These are phyloP conservation scores for Elsinoe arachidis DNA, from an alignment of 2,329 filamentous ascomycete genomes.

Conservation along the genomic window DNA sequence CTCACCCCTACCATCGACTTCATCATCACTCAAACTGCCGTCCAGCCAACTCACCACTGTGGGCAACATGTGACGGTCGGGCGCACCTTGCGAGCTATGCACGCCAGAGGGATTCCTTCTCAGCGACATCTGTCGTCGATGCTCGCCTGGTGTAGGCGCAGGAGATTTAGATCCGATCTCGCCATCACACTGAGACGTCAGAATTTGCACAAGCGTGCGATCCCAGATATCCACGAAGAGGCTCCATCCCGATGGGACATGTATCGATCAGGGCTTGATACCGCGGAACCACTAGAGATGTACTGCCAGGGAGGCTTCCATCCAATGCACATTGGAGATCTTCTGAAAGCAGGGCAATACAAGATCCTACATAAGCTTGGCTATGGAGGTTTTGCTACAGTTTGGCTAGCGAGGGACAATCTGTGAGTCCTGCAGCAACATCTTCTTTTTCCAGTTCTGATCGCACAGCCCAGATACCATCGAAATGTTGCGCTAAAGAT, in stretches of 20 bases:
- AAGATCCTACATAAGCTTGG: constrained; percentile 32
- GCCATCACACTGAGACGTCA: too few species aligned
- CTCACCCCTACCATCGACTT: not conserved
- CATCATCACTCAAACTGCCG: not conserved
- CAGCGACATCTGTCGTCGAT: too few species aligned
- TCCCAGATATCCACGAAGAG: not conserved
- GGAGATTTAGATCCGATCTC: too few species aligned
- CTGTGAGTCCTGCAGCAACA: constrained; percentile 1
- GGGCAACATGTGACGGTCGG: too few species aligned
- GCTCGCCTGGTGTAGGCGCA: too few species aligned
- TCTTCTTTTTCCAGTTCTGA: not conserved
- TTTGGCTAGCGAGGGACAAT: constrained; percentile 30
- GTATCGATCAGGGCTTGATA: not conserved
- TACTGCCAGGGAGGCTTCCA: constrained; percentile 28
- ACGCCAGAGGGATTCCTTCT: too few species aligned
- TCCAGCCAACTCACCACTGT: constrained; percentile 14
- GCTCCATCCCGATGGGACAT: not conserved
- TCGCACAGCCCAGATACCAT: not conserved
- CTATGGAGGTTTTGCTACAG: constrained; percentile 30
- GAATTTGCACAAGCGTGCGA: too few species aligned
- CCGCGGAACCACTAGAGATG: constrained; percentile 4
- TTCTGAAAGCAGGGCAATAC: constrained; percentile 26
- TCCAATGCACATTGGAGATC: constrained; percentile 26
- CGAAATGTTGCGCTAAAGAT: not conserved
- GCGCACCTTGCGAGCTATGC: too few species aligned